These are phyloP conservation scores for Phytophthora citrophthora DNA, from an alignment of 352 stramenopile species.

Conservation along the genomic window DNA sequence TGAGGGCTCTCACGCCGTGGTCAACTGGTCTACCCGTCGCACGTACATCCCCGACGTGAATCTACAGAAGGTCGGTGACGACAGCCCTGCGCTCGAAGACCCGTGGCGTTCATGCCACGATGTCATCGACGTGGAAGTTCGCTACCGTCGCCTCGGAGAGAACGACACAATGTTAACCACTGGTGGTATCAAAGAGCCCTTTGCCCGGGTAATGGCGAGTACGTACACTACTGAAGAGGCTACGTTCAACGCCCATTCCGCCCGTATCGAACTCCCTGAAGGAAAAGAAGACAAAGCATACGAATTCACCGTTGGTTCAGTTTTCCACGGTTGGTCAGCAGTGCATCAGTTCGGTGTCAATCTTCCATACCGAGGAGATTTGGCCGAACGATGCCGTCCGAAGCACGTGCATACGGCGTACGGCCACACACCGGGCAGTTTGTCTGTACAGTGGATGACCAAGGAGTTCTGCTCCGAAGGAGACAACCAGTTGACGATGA, in stretches of 20 bases:
- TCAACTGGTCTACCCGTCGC: conserved; percentile 76
- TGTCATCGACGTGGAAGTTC: conserved; percentile 58
- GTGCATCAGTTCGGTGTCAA: conserved; percentile 64
- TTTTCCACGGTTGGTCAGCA: conserved; percentile 80
- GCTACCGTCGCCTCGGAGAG: conserved; percentile 49
- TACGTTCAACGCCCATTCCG: conserved; percentile 70
- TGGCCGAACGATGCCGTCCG: conserved; percentile 61
- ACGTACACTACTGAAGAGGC: conserved; percentile 52
- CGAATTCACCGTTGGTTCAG: conserved; percentile 81
- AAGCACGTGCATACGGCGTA: conserved; percentile 87
- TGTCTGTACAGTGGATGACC: conserved; percentile 85
- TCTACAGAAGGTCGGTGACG: conserved; percentile 41
- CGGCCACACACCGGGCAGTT: conserved; percentile 54
- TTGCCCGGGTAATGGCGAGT: conserved; percentile 44
- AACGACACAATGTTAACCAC: conserved; percentile 27
- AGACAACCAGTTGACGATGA: conserved; percentile 57
- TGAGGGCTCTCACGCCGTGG: conserved; percentile 47
- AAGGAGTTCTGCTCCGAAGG: conserved; percentile 54
- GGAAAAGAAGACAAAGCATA: conserved; percentile 28
- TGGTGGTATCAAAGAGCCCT: conserved; percentile 27
- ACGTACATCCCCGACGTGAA: conserved; percentile 73
- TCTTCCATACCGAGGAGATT: conserved; percentile 39
- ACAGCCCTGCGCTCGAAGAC: conserved; percentile 30
- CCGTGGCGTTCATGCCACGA: conserved; percentile 76
- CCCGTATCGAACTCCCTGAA: conserved; percentile 47